Conservation (phyloP, 2,329 filamentous ascomycete genomes). For the Monilinia fructicola region DNA sequence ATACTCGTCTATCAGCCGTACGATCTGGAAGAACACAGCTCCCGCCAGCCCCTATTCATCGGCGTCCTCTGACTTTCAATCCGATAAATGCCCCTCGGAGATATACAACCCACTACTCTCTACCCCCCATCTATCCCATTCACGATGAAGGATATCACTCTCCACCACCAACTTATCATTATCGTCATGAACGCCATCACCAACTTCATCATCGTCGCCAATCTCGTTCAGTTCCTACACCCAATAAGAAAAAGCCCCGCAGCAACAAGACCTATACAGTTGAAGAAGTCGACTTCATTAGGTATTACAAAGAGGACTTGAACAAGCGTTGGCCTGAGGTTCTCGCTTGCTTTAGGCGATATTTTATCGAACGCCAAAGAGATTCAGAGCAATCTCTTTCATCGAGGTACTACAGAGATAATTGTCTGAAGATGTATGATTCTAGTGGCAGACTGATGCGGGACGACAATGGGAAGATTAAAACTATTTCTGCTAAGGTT, state of each 20-base stretch:
- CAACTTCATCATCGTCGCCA: neutral
- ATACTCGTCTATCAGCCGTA: neutral
- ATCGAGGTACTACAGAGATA: constrained; percentile 26
- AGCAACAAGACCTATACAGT: constrained; percentile 27
- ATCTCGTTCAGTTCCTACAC: neutral
- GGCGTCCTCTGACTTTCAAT: neutral
- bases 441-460: constrained; percentile 4
- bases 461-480: constrained; percentile 23
- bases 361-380: constrained; percentile 7
- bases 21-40: constrained; percentile 12
- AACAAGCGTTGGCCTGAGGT: constrained; percentile 21
- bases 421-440: constrained; percentile 20
- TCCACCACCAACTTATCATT: neutral
- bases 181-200: neutral
- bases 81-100: neutral
- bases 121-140: neutral
- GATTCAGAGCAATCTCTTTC: constrained; percentile 25
- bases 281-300: constrained; percentile 27
- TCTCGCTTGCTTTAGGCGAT: constrained; percentile 7
- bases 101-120: neutral
- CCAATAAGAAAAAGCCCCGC: constrained; percentile 14
- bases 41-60: constrained; percentile 8
- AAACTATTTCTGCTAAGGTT: constrained; percentile 23
- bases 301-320: constrained; percentile 26
- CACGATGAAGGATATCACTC: constrained; percentile 1